These are phyloP conservation scores for Lunasporangiospora selenospora DNA, from an alignment of 192 early-diverging fungal genomes.

Conservation along the genomic window DNA sequence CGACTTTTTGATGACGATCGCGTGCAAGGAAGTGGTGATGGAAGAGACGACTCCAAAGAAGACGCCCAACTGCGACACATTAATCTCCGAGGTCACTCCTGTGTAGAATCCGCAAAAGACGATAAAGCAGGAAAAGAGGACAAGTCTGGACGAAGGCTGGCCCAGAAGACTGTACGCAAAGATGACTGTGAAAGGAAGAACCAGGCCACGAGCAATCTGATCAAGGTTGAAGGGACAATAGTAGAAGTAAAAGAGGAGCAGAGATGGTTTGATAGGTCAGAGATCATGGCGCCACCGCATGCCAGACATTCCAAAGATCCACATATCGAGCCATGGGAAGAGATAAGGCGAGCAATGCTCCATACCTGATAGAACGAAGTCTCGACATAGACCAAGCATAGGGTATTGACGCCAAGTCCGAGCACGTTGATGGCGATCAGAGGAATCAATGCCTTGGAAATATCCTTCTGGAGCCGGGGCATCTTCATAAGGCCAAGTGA, in stretches of 20 bases:
- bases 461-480: slow-evolving; percentile 46
- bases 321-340: too few relatives aligned
- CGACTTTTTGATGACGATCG: slow-evolving; percentile 66
- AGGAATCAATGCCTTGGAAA: slow-evolving; percentile 42
- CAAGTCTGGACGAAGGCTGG: slow-evolving; percentile 40
- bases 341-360: too few relatives aligned
- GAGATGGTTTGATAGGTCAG: too few relatives aligned
- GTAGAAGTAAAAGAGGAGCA: background rate
- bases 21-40: slow-evolving; percentile 62
- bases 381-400: slow-evolving; percentile 64
- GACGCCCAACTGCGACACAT: slow-evolving; percentile 47
- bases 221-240: background rate
- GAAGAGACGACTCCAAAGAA: slow-evolving; percentile 59
- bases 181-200: slow-evolving; percentile 64
- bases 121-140: slow-evolving; percentile 51
- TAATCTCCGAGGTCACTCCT: slow-evolving; percentile 53
- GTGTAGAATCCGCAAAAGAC: slow-evolving; percentile 63
- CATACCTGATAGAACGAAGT: slow-evolving; percentile 65
- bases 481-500: slow-evolving; percentile 45
- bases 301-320: too few relatives aligned
- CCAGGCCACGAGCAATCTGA: slow-evolving; percentile 62
- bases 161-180: slow-evolving; percentile 50
- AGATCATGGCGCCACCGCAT: too few relatives aligned
- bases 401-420: slow-evolving; percentile 63
- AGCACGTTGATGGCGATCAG: slow-evolving; percentile 63